Conservation (phyloP, 129 eudicot species). For the Saposhnikovia divaricata region DNA sequence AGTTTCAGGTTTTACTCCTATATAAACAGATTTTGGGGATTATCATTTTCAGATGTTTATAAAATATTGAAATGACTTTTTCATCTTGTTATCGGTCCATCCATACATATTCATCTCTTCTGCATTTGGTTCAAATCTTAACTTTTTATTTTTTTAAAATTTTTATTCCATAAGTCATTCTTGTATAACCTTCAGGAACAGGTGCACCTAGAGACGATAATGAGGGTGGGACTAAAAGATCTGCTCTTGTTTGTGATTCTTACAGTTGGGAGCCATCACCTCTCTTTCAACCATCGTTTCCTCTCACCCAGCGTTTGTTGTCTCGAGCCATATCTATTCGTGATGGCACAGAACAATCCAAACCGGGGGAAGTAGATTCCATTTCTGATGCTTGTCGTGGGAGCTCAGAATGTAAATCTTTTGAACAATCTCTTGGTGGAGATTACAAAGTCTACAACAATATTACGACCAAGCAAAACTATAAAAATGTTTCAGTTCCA, state of each 20-base stretch:
- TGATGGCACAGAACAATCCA: constrained; percentile 46
- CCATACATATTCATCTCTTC: no score
- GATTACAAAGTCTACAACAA: constrained; percentile 17
- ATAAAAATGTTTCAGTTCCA: constrained; percentile 18
- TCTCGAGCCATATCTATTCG: constrained; percentile 49
- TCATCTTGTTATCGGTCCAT: no score
- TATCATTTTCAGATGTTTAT: no score
- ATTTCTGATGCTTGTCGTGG: constrained; percentile 31
- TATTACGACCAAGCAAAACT: constrained; percentile 14
- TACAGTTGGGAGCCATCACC: constrained; percentile 75
- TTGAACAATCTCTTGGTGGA: constrained; percentile 23
- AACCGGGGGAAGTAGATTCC: constrained; percentile 19
- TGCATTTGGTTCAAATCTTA: no score
- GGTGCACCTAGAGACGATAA: no score
- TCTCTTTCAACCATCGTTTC: constrained; percentile 56
- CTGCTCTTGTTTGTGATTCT: not conserved
- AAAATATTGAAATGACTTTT: no score
- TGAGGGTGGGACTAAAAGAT: no score
- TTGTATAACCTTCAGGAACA: no score
- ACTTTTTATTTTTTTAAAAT: no score
- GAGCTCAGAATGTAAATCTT: constrained; percentile 23
- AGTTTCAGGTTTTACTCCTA: no score
- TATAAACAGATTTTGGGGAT: no score
- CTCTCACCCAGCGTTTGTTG: constrained; percentile 33
- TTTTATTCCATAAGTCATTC: no score